These are phyloP conservation scores for Geotrichum citri-aurantii DNA, from an alignment of 1,139 yeast genomes.

Conservation along the genomic window DNA sequence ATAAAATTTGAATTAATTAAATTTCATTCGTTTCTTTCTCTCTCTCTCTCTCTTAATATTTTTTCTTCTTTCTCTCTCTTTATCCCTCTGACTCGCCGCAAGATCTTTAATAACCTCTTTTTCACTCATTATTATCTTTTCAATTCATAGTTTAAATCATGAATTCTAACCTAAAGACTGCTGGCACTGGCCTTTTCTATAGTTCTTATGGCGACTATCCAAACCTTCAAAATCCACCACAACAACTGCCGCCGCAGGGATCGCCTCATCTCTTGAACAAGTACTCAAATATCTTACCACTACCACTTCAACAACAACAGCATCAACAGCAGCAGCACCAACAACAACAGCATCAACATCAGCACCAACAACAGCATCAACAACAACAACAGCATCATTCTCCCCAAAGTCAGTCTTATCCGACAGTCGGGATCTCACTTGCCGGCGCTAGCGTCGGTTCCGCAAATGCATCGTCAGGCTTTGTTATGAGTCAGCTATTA, in stretches of 20 bases:
- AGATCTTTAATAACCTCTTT: neutral
- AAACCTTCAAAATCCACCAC: constrained; percentile 5
- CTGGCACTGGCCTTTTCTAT: constrained; percentile 10
- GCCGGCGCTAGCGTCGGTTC: neutral
- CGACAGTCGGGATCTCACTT: neutral
- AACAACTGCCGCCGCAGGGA: neutral
- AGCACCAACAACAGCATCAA: constrained; percentile 10
- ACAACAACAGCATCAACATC: constrained; percentile 11
- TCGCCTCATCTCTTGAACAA: neutral
- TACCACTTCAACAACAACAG: constrained; percentile 11
- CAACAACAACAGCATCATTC: constrained; percentile 7
- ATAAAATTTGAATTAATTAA: too few species aligned
- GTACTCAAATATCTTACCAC: neutral
- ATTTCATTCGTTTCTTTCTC: neutral
- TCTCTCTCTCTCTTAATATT: neutral
- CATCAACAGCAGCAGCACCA: constrained; percentile 16
- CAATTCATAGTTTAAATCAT: neutral
- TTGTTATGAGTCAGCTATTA: constrained; percentile 24
- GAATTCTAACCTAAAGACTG: constrained; percentile 4
- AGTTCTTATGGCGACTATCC: constrained; percentile 11
- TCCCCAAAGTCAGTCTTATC: neutral
- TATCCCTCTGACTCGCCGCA: neutral
- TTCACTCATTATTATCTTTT: neutral
- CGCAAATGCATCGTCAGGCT: constrained; percentile 21
- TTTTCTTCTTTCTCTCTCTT: neutral